A percentile compares a stretch with the other conserved stretches of the same genome.
Conservation (phyloP, 139 green algal genomes). For the Tetraselmis chui region DNA sequence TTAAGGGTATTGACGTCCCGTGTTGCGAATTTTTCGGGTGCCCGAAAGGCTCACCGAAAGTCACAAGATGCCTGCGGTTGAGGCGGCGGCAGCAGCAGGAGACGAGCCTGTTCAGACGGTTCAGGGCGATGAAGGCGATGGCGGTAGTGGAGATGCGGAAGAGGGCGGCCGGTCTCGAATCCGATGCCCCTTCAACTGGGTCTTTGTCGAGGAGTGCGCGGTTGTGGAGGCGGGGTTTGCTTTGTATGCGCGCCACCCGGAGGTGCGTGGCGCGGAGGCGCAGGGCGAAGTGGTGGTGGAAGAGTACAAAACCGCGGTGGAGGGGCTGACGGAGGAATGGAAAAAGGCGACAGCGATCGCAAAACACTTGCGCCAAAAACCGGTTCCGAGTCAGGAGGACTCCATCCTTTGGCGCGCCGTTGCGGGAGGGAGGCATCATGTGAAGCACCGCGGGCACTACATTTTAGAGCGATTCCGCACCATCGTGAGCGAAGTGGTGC, state of each 20-base stretch:
- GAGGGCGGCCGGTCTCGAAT: too few species aligned
- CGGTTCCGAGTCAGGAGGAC: neutral
- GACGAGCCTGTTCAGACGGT: too few species aligned
- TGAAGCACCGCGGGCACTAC: neutral
- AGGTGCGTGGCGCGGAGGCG: neutral
- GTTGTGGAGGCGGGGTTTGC: neutral
- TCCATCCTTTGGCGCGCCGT: neutral
- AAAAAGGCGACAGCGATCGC: neutral
- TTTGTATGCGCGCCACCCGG: neutral
- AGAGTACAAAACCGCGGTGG: neutral
- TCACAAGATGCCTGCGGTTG: too few species aligned
- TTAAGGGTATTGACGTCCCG: too few species aligned
- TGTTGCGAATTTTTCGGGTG: too few species aligned
- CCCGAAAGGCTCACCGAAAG: too few species aligned
- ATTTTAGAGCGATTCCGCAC: neutral
- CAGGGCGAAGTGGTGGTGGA: neutral
- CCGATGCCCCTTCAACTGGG: neutral
- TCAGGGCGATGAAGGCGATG: too few species aligned
- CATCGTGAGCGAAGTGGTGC: neutral
- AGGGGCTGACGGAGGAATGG: neutral
- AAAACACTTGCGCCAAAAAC: neutral
- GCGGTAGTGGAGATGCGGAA: too few species aligned
- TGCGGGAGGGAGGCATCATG: neutral
- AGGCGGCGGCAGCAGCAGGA: too few species aligned
- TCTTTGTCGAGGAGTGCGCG: neutral